Evolutionary conservation across 2,329 filamentous ascomycete species (phyloP), one percentile per base, ranked within the genome.

Genomic region (Epichloe sp.): DNA sequence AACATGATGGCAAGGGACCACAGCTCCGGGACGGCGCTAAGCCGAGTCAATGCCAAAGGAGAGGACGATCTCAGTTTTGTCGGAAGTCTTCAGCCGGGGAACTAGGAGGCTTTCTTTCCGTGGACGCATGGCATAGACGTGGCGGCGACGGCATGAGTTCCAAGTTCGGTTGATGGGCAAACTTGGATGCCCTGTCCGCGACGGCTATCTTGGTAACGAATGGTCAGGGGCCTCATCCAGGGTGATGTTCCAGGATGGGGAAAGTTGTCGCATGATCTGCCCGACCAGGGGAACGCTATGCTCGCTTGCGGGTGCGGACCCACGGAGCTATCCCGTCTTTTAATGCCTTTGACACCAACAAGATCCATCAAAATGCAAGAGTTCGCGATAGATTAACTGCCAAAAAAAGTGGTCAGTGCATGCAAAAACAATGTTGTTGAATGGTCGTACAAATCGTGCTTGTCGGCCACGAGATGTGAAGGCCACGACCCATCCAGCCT

Each of bases 21-120:
- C 36, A 31, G n/a, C 14, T 5, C 41, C 55, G 54, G 55, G 41
- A 53, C 43, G 37, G 47, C 49, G 37, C 21, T 34, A n/a, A 54
- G 49, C 52, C 56, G 55, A 50, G 36, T 47, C 38, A 46, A 19
- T 44, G 51, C 44, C 47, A 54, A 47, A 52, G 44, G n/a, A 49
- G 48, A 47, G 45, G 47, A 50, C 38, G 43, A 44, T 44, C 37
- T n/a, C 48, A 21, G 43, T 38, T 31, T 45, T 49, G 47, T 44
- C 43, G 47, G 43, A 43, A 49, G 51, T 14, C 36, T 34, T 26
- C 23, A n/a, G 12, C 15, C 19, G 35, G 19, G 4, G 35, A 26
- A 36, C 34, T n/a, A n/a, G 26, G 44, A 15, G 17, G 6, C 5
- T n/a, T n/a, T 46, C 7, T 10, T 19, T 8, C 31, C 17, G 15